These are phyloP conservation scores for Babesia gibsoni DNA, from an alignment of 169 alveolate genomes.

Conservation along the genomic window DNA sequence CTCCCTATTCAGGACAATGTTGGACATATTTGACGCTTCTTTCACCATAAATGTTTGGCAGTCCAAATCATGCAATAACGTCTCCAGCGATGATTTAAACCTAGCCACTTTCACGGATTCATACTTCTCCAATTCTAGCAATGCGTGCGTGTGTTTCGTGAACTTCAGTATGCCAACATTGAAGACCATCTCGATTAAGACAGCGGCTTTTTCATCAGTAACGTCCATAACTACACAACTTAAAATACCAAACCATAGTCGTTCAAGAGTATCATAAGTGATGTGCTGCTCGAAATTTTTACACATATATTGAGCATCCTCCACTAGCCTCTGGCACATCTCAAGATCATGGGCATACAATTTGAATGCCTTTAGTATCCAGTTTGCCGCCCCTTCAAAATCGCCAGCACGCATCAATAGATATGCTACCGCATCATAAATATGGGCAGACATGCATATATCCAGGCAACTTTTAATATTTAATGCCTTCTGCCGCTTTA, in stretches of 20 bases:
- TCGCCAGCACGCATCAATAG: conserved; percentile 55
- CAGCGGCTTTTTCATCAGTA: background rate
- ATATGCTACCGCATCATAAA: conserved; percentile 54
- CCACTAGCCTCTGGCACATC: conserved; percentile 27
- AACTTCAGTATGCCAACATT: conserved; percentile 37
- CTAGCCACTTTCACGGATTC: conserved; percentile 7
- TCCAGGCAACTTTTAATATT: conserved; percentile 28
- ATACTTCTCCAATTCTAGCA: conserved; percentile 32
- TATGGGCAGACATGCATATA: conserved; percentile 28
- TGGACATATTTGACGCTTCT: conserved; percentile 30
- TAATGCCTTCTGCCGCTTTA: conserved; percentile 37
- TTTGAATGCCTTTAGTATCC: conserved; percentile 28
- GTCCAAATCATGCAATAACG: conserved; percentile 30
- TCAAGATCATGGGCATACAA: conserved; percentile 11
- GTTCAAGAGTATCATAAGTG: conserved; percentile 39
- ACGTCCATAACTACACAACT: background rate
- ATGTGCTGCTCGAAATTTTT: background rate
- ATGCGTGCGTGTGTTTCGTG: conserved; percentile 22
- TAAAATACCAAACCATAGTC: conserved; percentile 47
- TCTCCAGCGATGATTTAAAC: conserved; percentile 19
- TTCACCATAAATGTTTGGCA: conserved; percentile 43
- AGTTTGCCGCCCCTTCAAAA: conserved; percentile 23
- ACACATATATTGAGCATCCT: conserved; percentile 31
- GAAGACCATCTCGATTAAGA: conserved; percentile 40
- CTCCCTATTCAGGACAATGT: conserved; percentile 23